Conservation (phyloP, 2,329 filamentous ascomycete species). For the Verticillium dahliae region DNA sequence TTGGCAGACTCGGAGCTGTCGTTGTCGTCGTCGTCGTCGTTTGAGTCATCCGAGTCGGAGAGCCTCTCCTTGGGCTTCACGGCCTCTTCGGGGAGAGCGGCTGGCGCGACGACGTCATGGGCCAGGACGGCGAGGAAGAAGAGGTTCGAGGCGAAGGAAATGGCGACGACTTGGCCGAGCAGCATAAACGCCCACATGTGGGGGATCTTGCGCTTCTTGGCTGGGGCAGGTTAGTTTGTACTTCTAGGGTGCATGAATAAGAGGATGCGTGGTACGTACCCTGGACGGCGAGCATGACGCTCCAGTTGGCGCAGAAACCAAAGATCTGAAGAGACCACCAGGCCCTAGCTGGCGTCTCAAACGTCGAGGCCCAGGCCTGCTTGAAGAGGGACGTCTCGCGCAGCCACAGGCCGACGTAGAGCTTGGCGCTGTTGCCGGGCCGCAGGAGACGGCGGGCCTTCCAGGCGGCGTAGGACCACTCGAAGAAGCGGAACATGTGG, state of each 20-base stretch:
- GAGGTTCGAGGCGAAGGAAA: slow-evolving; percentile 18
- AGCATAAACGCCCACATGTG: slow-evolving; percentile 18
- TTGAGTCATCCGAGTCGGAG: background rate
- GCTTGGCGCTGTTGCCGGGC: background rate
- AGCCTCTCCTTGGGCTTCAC: background rate
- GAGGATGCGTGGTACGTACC: slow-evolving; percentile 6
- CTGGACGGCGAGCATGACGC: slow-evolving; percentile 16
- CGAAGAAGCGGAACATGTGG: slow-evolving; percentile 18
- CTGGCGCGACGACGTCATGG: background rate
- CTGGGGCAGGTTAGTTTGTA: slow-evolving; percentile 1
- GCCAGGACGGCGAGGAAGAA: slow-evolving; percentile 17
- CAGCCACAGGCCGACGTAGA: slow-evolving; percentile 16
- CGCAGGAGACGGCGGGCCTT: background rate
- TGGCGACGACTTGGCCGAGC: slow-evolving; percentile 18
- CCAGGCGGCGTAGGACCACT: slow-evolving; percentile 14
- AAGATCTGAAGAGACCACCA: slow-evolving; percentile 22
- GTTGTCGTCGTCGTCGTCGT: background rate
- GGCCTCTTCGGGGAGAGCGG: background rate
- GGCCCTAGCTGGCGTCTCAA: slow-evolving; percentile 13
- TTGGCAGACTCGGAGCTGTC: background rate
- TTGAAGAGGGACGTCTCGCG: slow-evolving; percentile 18
- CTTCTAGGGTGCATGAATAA: background rate
- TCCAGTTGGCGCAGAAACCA: slow-evolving; percentile 19
- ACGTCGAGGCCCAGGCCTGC: slow-evolving; percentile 18
- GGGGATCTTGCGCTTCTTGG: slow-evolving; percentile 10